Evolutionary conservation across 345 rosid genomes (phyloP), one percentile per base, ranked within the genome.

Genomic region (Odontarrhena argentea): DNA sequence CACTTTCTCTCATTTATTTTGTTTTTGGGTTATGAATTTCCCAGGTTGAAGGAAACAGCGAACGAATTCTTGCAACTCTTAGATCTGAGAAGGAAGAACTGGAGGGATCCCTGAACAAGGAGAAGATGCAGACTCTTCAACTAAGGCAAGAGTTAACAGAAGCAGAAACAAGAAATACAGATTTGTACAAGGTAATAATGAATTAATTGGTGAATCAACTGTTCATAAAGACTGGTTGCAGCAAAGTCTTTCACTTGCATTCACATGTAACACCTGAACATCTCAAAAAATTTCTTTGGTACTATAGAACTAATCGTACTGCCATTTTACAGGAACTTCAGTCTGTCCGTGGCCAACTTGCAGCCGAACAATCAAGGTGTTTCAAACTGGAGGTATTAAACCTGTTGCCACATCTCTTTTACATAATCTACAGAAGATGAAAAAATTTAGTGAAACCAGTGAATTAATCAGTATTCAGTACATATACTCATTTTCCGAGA

Each of bases 311-410:
- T 18, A 18, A 18, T 18, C 28, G n/a, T 44, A 9, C 54, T 44
- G 43, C 11, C 62, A 44, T 66, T 48, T 61, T 62, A 45, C 51
- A 95, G 99, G 99, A 89, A 75, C 98, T 91, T 73, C 99, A 91
- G 72, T 87, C 97, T 36, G 84, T 89, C 45, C 98, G 99, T 25
- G 81, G 96, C 68, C 98, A 91, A 76, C 98, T 91, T 73, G 98
- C 94, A 41, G 80, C 94, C 7, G 99, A 91, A 78, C 99, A 91
- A 78, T 91, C 98, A 6, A 82, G 99, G 67, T 87, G 98, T 77
- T 95, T 95, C 82, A 91, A 95, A 87, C 77, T 95, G 32, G 99
- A 95, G 98, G 99, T 95, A 71, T 46, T 25, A 14, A 54, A 44
- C 18, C 30, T n/a, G 7, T 36, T 40, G 24, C 70, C 54, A 57